A percentile compares a stretch with the other conserved stretches of the same genome.
Evolutionary conservation across 2,329 filamentous ascomycete genomes (phyloP).

Genomic region (Microcyclospora pomicola): DNA sequence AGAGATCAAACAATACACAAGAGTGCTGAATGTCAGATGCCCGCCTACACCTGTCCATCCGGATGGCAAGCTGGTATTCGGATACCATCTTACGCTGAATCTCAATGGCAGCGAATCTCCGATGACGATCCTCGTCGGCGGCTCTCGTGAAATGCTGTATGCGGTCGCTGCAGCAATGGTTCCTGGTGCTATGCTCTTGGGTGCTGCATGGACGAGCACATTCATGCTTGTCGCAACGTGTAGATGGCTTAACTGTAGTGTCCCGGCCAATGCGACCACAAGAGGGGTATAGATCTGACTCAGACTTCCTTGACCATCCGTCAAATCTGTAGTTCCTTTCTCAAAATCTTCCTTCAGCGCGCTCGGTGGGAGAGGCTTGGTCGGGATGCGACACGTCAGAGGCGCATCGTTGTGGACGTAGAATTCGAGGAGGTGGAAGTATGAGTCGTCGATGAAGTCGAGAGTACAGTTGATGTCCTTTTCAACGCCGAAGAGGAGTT

Average conservation of each 20-base stretch:
- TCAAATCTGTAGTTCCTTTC: constrained; percentile 20
- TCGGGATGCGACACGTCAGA: constrained; percentile 76
- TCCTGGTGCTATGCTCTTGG: constrained; percentile 41
- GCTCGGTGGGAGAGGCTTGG: constrained; percentile 46
- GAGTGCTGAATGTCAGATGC: constrained; percentile 36
- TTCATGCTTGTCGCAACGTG: constrained; percentile 86
- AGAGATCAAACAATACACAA: constrained; percentile 36
- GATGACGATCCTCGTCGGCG: constrained; percentile 59
- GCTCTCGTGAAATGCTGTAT: constrained; percentile 55
- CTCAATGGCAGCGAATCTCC: constrained; percentile 69
- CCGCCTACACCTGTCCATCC: constrained; percentile 39
- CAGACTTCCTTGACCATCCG: constrained; percentile 25
- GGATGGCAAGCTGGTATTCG: constrained; percentile 53
- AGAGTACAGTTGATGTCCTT: constrained; percentile 73
- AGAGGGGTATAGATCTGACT: constrained; percentile 56
- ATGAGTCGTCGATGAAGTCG: constrained; percentile 58
- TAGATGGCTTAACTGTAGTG: constrained; percentile 74
- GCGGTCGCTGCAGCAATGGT: constrained; percentile 78
- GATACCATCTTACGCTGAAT: constrained; percentile 80
- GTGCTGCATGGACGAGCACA: constrained; percentile 62
- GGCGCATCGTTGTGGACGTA: constrained; percentile 96
- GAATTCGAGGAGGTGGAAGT: constrained; percentile 88
- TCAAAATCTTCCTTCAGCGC: constrained; percentile 22
- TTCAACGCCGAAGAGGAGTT: constrained; percentile 75
- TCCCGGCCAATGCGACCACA: constrained; percentile 79